A percentile compares a stretch with the other conserved stretches of the same genome.
These are phyloP conservation scores for Phytopythium vexans DNA, from an alignment of 352 stramenopile genomes.

Conservation along the genomic window DNA sequence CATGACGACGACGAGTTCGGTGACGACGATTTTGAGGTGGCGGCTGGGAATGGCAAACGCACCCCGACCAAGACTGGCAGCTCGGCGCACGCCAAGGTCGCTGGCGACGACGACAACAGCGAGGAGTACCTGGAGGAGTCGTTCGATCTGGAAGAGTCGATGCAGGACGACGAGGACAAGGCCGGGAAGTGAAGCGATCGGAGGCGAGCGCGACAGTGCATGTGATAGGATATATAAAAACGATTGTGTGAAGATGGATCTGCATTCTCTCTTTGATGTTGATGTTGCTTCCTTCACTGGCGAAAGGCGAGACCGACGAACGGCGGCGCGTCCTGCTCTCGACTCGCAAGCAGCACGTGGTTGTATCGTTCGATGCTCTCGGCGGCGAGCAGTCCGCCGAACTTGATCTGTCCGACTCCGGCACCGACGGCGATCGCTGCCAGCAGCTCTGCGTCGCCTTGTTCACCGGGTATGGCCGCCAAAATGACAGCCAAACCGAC, in stretches of 20 bases:
- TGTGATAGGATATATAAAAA: background rate
- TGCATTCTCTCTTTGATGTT: background rate
- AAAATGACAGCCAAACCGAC: conserved; percentile 55
- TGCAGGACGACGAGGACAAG: conserved; percentile 49
- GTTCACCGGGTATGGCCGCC: conserved; percentile 29
- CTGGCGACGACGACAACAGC: conserved; percentile 19
- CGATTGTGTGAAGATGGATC: background rate
- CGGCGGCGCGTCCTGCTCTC: conserved; percentile 35
- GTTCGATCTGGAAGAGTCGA: conserved; percentile 73
- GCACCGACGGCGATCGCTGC: conserved; percentile 44
- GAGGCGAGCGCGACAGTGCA: background rate
- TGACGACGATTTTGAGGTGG: conserved; percentile 1
- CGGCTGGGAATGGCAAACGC: too few relatives aligned
- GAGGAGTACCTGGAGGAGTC: conserved; percentile 69
- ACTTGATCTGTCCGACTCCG: conserved; percentile 64
- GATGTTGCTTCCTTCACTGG: conserved; percentile 11
- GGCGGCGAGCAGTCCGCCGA: conserved; percentile 43
- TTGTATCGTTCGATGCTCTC: conserved; percentile 60
- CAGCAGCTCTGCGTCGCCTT: conserved; percentile 31
- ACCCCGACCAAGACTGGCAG: conserved; percentile 8
- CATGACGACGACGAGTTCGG: conserved; percentile 12
- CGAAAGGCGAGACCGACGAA: conserved; percentile 39
- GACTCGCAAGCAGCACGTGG: conserved; percentile 36
- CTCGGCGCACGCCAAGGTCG: conserved; percentile 9
- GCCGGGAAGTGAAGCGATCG: conserved; percentile 1